Evolutionary conservation across 805 yeast species (phyloP).

Genomic region (Saccharomycopsis sp.): DNA sequence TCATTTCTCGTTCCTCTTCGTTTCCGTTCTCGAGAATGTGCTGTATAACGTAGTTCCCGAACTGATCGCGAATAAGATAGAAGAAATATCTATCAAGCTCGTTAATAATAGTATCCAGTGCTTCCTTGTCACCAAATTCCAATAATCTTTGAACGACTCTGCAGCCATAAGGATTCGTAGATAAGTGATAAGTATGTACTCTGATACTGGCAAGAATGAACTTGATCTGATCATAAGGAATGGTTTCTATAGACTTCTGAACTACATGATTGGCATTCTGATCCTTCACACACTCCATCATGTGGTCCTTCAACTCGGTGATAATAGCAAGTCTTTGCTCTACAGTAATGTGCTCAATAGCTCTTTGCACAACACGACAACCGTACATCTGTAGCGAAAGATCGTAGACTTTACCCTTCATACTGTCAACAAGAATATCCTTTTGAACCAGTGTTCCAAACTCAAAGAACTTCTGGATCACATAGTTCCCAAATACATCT

Average conservation of each 20-base stretch:
- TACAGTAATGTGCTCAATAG: constrained; percentile 63
- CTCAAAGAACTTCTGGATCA: constrained; percentile 90
- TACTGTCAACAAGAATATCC: constrained; percentile 55
- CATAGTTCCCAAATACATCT: constrained; percentile 97
- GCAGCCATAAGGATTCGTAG: constrained; percentile 97
- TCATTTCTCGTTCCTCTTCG: constrained; percentile 46
- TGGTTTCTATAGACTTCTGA: constrained; percentile 85
- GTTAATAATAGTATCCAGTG: constrained; percentile 58
- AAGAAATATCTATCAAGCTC: constrained; percentile 70
- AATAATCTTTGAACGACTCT: constrained; percentile 89
- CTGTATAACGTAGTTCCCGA: constrained; percentile 96
- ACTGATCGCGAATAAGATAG: constrained; percentile 86
- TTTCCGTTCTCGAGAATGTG: constrained; percentile 83
- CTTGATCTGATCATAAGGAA: constrained; percentile 62
- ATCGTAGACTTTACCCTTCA: constrained; percentile 68
- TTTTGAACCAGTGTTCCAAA: constrained; percentile 67
- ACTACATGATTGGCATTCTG: constrained; percentile 98
- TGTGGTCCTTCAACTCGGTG: constrained; percentile 58
- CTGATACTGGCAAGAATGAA: constrained; percentile 69
- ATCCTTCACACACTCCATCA: constrained; percentile 73
- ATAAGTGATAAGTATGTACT: constrained; percentile 69
- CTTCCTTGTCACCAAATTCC: constrained; percentile 64
- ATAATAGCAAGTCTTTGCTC: constrained; percentile 64
- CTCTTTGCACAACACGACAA: constrained; percentile 93
- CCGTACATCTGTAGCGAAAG: constrained; percentile 95